Conservation (phyloP, 2,329 filamentous ascomycete species). For the Metarhizium sp. region DNA sequence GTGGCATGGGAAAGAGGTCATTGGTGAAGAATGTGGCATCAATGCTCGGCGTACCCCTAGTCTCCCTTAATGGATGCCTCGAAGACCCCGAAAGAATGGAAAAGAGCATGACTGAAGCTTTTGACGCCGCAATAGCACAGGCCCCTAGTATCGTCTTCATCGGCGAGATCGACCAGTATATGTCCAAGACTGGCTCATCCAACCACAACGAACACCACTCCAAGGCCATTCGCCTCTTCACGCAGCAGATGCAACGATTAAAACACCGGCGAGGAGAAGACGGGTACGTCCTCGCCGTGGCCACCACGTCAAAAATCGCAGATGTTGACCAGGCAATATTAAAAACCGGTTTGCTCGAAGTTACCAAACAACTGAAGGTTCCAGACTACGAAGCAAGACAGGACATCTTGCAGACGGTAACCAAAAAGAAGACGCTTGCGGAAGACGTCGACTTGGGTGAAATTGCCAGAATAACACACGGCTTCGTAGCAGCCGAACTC, state of each 20-base stretch:
- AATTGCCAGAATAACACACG: conserved; percentile 77
- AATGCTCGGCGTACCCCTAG: conserved; percentile 61
- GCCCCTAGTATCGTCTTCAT: conserved; percentile 89
- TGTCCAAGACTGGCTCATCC: conserved; percentile 70
- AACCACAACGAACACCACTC: conserved; percentile 85
- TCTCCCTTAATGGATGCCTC: conserved; percentile 38
- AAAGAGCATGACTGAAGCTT: conserved; percentile 28
- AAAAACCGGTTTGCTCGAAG: conserved; percentile 68
- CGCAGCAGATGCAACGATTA: conserved; percentile 80
- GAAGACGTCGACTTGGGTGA: conserved; percentile 63
- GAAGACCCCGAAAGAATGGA: conserved; percentile 29
- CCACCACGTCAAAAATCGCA: conserved; percentile 82
- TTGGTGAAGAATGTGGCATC: conserved; percentile 67
- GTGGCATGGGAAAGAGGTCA: conserved; percentile 73
- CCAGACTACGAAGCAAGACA: conserved; percentile 71
- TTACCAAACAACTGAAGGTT: conserved; percentile 79
- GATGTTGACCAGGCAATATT: conserved; percentile 72
- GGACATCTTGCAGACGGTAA: conserved; percentile 67
- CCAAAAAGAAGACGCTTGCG: conserved; percentile 53
- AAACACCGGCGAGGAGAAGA: conserved; percentile 56
- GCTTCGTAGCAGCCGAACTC: conserved; percentile 87
- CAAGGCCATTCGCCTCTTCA: conserved; percentile 72
- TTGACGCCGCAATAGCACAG: conserved; percentile 72
- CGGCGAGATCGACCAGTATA: conserved; percentile 76
- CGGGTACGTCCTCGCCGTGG: conserved; percentile 79